Base-by-base conservation (phyloP, 352 stramenopile species). In the Globisporangium spinosum region DNA sequence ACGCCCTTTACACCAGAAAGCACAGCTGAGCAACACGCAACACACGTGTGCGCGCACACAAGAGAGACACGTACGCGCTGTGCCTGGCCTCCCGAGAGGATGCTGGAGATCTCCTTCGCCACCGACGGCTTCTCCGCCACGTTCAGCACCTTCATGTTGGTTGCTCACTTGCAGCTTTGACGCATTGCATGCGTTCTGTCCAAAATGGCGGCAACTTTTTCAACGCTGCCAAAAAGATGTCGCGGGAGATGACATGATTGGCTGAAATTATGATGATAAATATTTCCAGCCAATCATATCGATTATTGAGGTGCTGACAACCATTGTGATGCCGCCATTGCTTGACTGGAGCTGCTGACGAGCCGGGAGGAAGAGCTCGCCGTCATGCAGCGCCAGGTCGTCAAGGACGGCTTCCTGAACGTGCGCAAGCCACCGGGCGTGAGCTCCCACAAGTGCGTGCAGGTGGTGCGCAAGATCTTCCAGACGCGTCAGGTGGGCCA, bases 91-190 rank as follows among this genome's bases (percentile, higher is more conserved):
- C 76, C 73, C 7, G 81, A 96, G 85, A 99, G 76, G 69, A 99
- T 98, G 69, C 78, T 71, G 61, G 97, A 88, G 69, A 99, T 93
- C 60, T 98, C 93, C 74, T 98, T 98, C 53, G 98, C 98, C 63
- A 99, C 98, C 17, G 92, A 99, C 54, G 97, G 97, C 85, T 99
- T 99, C 89, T 99, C 98, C 47, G 98, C 98, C 57, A 99, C 97
- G 77, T 99, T 99, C 20, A 99, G 87, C 70, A 94, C 89, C 38
- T 83, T 85, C 89, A 94, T 96, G 4, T 66, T 2, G 29, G 10
- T 64, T 47, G 32, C 64, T 38, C 57, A 58, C 22, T 56, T 56
- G 65, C 61, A 64, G 61, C 43, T 51, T 17, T 51, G 43, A 1
- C 17, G 35, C 38, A 56, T 43, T 29, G 32, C 32, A 38, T 58